A percentile compares a stretch with the other conserved stretches of the same genome.
phyloP scores from a whole-genome alignment of 2,329 filamentous ascomycete genomes.

The Fonsecaea monophora region DNA sequence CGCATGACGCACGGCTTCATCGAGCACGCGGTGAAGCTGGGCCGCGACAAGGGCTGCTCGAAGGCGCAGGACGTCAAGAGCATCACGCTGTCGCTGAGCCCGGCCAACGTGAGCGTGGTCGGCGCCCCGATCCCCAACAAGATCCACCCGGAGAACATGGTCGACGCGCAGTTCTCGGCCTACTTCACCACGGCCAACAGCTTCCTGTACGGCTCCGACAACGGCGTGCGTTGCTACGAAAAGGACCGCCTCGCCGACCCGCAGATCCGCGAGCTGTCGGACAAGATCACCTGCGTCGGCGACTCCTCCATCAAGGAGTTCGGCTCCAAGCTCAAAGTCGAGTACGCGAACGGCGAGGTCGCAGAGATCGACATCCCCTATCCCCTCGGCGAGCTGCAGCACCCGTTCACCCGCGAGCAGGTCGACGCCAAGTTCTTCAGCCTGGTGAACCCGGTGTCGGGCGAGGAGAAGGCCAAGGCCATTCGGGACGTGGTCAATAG shows the following conservation, averaged over 20 bases:
- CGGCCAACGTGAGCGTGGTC: conserved; percentile 40
- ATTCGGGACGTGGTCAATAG: conserved; percentile 39
- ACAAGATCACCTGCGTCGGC: conserved; percentile 34
- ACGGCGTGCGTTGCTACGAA: conserved; percentile 30
- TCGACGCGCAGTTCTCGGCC: conserved; percentile 47
- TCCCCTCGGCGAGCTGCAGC: conserved; percentile 37
- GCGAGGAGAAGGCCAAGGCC: conserved; percentile 19
- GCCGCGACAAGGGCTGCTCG: conserved; percentile 13
- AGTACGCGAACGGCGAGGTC: conserved; percentile 31
- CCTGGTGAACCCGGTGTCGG: conserved; percentile 30
- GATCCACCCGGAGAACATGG: conserved; percentile 45
- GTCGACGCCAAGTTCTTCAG: conserved; percentile 38
- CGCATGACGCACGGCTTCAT: conserved; percentile 40
- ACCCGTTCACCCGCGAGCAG: conserved; percentile 36
- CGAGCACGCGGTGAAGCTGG: conserved; percentile 33
- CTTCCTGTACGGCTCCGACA: conserved; percentile 35
- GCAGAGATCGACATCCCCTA: conserved; percentile 33
- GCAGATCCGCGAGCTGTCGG: conserved; percentile 29
- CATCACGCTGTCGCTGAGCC: conserved; percentile 31
- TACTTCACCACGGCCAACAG: conserved; percentile 45
- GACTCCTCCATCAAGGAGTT: conserved; percentile 32
- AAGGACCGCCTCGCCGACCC: conserved; percentile 27
- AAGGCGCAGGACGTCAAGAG: conserved; percentile 23
- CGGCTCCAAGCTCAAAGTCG: conserved; percentile 30
- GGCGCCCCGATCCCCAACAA: conserved; percentile 47